phyloP scores from a whole-genome alignment of 805 yeast genomes.

The Scheffersomyces lignosus region DNA sequence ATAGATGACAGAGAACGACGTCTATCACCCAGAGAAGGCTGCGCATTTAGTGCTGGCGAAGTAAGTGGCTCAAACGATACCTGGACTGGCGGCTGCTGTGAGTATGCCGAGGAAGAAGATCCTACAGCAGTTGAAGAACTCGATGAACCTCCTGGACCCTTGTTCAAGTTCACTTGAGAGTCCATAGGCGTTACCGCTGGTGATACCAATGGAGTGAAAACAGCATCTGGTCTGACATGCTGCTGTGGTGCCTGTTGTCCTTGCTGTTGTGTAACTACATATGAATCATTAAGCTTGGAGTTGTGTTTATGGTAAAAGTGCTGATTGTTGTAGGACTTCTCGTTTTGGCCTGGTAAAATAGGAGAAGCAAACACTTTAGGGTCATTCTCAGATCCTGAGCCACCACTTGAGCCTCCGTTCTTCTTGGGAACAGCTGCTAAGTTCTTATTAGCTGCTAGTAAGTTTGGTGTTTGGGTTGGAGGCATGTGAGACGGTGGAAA shows the following conservation, averaged over 20 bases:
- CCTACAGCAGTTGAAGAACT: constrained; percentile 1
- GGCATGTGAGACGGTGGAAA: constrained; percentile 25
- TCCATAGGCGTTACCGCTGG: constrained; percentile 74
- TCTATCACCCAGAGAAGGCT: constrained; percentile 18
- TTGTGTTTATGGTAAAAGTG: constrained; percentile 38
- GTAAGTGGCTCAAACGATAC: constrained; percentile 54
- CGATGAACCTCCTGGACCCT: constrained; percentile 8
- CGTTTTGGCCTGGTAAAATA: constrained; percentile 42
- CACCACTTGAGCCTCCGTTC: no score
- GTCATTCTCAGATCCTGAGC: constrained; percentile 4
- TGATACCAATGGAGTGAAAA: constrained; percentile 74
- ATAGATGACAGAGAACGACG: constrained; percentile 34
- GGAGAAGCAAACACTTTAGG: constrained; percentile 28
- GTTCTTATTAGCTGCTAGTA: constrained; percentile 19
- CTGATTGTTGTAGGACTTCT: constrained; percentile 40
- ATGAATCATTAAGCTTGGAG: constrained; percentile 1
- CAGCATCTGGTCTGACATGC: constrained; percentile 55
- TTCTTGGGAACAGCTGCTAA: neutral
- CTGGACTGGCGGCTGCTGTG: constrained; percentile 22
- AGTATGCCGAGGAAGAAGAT: constrained; percentile 1
- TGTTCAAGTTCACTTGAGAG: constrained; percentile 21
- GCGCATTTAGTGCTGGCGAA: constrained; percentile 66
- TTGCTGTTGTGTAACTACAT: constrained; percentile 5
- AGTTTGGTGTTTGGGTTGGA: constrained; percentile 23
- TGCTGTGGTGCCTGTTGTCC: constrained; percentile 20